Percentiles rank a stretch among this genome's conserved stretches.
phyloP scores from a whole-genome alignment of 345 rosid genomes.

The Lepidium africanum region DNA sequence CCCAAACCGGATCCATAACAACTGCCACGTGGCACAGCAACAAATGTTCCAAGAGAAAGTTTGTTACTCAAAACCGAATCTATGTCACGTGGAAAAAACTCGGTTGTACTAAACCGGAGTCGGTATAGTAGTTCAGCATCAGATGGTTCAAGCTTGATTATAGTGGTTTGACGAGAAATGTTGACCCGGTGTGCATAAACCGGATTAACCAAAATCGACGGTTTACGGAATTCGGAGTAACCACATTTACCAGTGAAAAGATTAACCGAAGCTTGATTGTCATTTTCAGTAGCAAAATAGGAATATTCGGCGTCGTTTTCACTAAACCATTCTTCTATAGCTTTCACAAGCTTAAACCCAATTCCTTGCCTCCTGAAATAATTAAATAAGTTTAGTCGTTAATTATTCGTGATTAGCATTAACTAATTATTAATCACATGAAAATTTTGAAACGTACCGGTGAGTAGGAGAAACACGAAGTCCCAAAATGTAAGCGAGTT shows the following conservation, averaged over 20 bases:
- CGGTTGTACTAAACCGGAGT: constrained; percentile 62
- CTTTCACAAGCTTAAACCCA: constrained; percentile 53
- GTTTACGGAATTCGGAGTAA: constrained; percentile 77
- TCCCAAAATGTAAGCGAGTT: constrained; percentile 81
- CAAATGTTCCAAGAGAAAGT: constrained; percentile 63
- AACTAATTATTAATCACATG: background rate
- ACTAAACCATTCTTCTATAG: constrained; percentile 72
- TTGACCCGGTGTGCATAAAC: constrained; percentile 61
- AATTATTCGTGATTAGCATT: background rate
- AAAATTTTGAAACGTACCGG: constrained; percentile 33
- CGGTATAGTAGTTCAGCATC: constrained; percentile 80
- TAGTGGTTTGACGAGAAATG: constrained; percentile 36
- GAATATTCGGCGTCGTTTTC: constrained; percentile 80
- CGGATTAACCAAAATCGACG: constrained; percentile 78
- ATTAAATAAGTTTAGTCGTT: background rate
- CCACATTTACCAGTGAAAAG: constrained; percentile 86
- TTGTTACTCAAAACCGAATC: constrained; percentile 67
- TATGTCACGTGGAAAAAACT: constrained; percentile 88
- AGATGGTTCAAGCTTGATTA: constrained; percentile 35
- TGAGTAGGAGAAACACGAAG: constrained; percentile 86
- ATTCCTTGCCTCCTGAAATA: constrained; percentile 74
- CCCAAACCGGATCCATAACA: constrained; percentile 8
- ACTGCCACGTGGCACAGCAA: constrained; percentile 72
- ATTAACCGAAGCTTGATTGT: constrained; percentile 68
- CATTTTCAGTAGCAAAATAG: constrained; percentile 85